phyloP scores from a whole-genome alignment of 2,329 filamentous ascomycete genomes.

The Curvularia sp. region DNA sequence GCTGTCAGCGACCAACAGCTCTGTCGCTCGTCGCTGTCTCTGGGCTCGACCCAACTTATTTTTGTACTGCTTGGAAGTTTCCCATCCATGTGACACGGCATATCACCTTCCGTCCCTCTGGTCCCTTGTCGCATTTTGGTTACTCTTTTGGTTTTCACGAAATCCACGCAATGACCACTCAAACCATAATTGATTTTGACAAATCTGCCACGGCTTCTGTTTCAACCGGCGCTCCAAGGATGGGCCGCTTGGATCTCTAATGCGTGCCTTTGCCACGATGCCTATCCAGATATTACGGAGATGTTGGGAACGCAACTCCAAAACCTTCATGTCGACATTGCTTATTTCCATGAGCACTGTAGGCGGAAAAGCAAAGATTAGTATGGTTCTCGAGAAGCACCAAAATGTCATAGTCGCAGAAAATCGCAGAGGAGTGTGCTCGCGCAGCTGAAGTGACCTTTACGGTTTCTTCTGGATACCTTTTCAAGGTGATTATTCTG shows the following conservation, averaged over 20 bases:
- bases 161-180: not conserved
- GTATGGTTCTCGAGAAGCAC: conserved; percentile 33
- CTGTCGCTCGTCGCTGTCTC: not conserved
- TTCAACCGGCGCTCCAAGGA: not conserved
- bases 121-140: not conserved
- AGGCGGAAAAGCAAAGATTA: conserved; percentile 17
- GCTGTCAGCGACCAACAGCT: not conserved
- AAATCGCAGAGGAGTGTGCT: conserved; percentile 21
- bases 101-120: not conserved
- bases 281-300: not conserved
- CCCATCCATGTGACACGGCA: not conserved
- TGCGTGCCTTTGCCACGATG: not conserved
- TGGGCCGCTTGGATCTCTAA: not conserved
- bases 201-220: not conserved
- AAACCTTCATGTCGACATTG: conserved; percentile 17
- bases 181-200: not conserved
- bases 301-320: conserved; percentile 14
- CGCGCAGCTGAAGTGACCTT: conserved; percentile 21
- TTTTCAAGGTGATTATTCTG: not conserved
- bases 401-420: conserved; percentile 29
- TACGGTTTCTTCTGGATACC: not conserved
- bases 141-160: not conserved
- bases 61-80: not conserved
- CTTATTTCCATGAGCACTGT: conserved; percentile 20
- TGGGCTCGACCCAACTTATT: not conserved